phyloP scores from a whole-genome alignment of 768 basidiomycete genomes.

The Xerocomus potaroensis region DNA sequence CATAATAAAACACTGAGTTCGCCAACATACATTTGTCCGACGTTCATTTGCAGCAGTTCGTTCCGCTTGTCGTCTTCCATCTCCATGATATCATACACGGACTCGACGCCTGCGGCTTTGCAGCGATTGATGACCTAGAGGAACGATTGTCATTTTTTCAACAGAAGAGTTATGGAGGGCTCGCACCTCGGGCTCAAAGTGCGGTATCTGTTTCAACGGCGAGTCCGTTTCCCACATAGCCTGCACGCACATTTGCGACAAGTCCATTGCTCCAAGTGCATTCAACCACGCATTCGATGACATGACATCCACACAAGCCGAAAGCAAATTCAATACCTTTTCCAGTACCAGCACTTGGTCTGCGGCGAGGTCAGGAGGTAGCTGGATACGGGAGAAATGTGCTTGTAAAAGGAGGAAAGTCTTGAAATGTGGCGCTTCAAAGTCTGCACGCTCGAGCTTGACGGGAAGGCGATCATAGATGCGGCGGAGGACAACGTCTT shows the following conservation, averaged over 20 bases:
- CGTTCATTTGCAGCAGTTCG: constrained; percentile 77
- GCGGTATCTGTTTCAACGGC: constrained; percentile 92
- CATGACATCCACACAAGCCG: constrained; percentile 97
- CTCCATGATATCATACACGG: constrained; percentile 98
- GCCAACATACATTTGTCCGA: constrained; percentile 72
- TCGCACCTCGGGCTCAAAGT: constrained; percentile 83
- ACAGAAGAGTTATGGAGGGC: constrained; percentile 9
- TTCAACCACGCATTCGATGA: constrained; percentile 94
- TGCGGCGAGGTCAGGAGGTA: constrained; percentile 90
- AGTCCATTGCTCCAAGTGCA: constrained; percentile 94
- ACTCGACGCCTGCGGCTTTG: constrained; percentile 74
- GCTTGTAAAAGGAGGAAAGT: constrained; percentile 95
- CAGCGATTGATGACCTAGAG: constrained; percentile 76
- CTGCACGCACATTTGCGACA: constrained; percentile 98
- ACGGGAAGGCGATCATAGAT: constrained; percentile 97
- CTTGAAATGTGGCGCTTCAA: constrained; percentile 96
- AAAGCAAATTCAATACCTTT: constrained; percentile 86
- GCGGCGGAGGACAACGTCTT: constrained; percentile 76
- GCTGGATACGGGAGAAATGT: constrained; percentile 89
- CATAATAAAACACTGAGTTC: neutral
- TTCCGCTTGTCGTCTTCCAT: constrained; percentile 92
- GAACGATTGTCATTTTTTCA: neutral
- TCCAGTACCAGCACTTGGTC: constrained; percentile 86
- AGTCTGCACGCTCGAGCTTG: constrained; percentile 80
- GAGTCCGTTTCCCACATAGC: constrained; percentile 98